Percentiles rank a stretch among this genome's conserved stretches.
Conservation (phyloP, 108 stramenopile genomes). For the Parmales sp. region DNA sequence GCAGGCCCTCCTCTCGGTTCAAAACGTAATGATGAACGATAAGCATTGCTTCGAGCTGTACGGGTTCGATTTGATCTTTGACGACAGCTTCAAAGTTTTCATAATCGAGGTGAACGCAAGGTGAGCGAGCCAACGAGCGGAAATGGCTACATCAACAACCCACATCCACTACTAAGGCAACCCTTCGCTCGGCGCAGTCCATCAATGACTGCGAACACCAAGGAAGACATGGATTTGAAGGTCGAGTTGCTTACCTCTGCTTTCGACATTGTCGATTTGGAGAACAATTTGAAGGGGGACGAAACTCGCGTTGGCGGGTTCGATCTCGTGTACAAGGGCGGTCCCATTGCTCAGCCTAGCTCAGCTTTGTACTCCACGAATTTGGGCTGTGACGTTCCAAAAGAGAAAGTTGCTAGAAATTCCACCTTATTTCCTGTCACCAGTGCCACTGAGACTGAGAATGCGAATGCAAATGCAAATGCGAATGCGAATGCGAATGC, state of each 20-base stretch:
- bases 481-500: too few species aligned
- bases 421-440: too few species aligned
- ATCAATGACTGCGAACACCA: constrained; percentile 7
- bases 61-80: constrained; percentile 51
- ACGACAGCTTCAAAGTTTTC: constrained; percentile 46
- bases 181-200: too few species aligned
- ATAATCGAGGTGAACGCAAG: constrained; percentile 52
- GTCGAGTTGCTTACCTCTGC: background rate
- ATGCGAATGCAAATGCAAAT: too few species aligned
- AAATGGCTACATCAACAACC: too few species aligned
- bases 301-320: background rate
- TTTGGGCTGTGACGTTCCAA: background rate
- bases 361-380: background rate
- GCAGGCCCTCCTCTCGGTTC: constrained; percentile 37
- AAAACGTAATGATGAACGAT: constrained; percentile 48
- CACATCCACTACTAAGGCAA: too few species aligned
- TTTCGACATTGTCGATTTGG: constrained; percentile 9
- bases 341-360: constrained; percentile 1
- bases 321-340: constrained; percentile 4
- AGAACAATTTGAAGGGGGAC: background rate
- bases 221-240: constrained; percentile 11
- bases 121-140: too few species aligned
- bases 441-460: too few species aligned
- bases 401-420: background rate
- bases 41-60: constrained; percentile 62